A percentile compares a stretch with the other conserved stretches of the same genome.
These are phyloP conservation scores for Lecanosticta acicola DNA, from an alignment of 2,329 filamentous ascomycete genomes.

Conservation along the genomic window DNA sequence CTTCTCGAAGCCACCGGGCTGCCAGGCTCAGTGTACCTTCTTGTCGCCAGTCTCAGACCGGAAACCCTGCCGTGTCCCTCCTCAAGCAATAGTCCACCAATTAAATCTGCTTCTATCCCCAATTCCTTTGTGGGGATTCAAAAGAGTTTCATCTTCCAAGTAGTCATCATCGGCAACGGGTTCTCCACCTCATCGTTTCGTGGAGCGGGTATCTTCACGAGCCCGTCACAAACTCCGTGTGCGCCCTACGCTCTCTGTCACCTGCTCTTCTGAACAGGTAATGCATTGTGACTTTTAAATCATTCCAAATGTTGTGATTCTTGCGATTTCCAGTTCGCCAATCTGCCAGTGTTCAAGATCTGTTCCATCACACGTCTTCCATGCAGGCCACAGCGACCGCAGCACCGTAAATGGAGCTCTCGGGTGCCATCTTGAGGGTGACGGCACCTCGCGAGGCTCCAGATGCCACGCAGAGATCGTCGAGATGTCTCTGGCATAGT, in stretches of 20 bases:
- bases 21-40: too few species aligned
- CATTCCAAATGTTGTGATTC: neutral
- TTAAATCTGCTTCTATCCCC: too few species aligned
- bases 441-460: slow-evolving; percentile 44
- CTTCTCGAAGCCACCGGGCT: too few species aligned
- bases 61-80: too few species aligned
- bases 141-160: neutral
- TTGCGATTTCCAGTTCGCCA: too few species aligned
- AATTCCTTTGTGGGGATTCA: too few species aligned
- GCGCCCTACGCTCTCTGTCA: neutral
- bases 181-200: neutral
- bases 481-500: slow-evolving; percentile 58
- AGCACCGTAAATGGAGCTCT: slow-evolving; percentile 70
- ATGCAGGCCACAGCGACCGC: slow-evolving; percentile 54
- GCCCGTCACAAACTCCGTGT: neutral
- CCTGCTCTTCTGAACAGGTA: neutral
- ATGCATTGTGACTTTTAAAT: neutral
- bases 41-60: too few species aligned
- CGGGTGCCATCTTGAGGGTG: slow-evolving; percentile 61
- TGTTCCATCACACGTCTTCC: slow-evolving; percentile 8
- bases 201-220: slow-evolving; percentile 3
- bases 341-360: slow-evolving; percentile 1
- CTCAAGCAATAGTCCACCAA: too few species aligned
- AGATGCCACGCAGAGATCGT: slow-evolving; percentile 48
- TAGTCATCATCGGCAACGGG: neutral